Base-by-base conservation (phyloP, 345 rosid genomes). In the Pistacia vera region DNA sequence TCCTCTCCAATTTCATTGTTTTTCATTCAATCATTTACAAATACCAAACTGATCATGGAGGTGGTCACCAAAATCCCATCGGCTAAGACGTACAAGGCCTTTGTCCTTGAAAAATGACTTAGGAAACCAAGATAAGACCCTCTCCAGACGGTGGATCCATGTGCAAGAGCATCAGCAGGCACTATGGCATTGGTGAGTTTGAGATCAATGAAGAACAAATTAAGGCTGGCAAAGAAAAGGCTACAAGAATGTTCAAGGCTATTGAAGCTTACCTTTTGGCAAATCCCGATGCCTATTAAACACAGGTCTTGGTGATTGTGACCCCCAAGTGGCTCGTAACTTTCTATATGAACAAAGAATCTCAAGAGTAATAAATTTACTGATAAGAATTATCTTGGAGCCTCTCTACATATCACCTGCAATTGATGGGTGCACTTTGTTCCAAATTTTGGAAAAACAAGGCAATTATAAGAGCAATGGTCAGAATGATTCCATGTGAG, bases 221-320 rank as follows among this genome's bases (percentile, higher is more conserved):
- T 18, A 84, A 85, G 72, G 70, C 51, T 5, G 76, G 77, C 54
- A 74, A 75, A 17, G 81, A 75, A 13, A 75, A 75, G 77, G 63
- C 70, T 5, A 1, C 14, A n/a, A 83, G 71, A 41, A 3, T 83
- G 51, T 79, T 59, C 76, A 80, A 81, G 74, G 78, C 78, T 20
- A 63, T 87, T 14, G 86, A 83, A 79, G 85, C 78, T 41, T 62
- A 87, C 62, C 83, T 87, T 62, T 7, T 83, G 59, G 82, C 85
- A 4, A 83, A 87, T 70, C 88, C 90, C 18, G 51, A 80, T 51
- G 82, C 76, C 62, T 86, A 69, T 67, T 49, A 49, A 49, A 10
- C 2, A 30, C 33, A 52, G 2, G 56, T 3, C 17, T 52, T 52
- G 18, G 17, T 52, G 56, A 52, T 12, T 52, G 56, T 52, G 56